Conservation (phyloP, 768 basidiomycete genomes). For the Tubosaeta sp. region DNA sequence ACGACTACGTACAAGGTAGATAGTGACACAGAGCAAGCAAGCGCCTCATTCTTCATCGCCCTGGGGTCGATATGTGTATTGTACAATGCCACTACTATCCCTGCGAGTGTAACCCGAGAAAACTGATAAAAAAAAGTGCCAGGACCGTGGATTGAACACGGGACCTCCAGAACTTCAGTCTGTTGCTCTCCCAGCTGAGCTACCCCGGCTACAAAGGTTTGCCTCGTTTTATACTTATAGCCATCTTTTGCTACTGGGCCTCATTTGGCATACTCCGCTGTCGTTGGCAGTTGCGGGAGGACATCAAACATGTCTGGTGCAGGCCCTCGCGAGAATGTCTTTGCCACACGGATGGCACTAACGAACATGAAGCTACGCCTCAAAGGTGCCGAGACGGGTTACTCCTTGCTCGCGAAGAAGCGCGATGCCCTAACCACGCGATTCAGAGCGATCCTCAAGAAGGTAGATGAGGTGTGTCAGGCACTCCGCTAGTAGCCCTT, state of each 20-base stretch:
- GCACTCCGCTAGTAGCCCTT: neutral
- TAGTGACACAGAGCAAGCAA: slow-evolving; percentile 26
- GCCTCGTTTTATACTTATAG: neutral
- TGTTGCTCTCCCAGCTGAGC: slow-evolving; percentile 76
- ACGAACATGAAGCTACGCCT: slow-evolving; percentile 88
- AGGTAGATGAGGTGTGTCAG: slow-evolving; percentile 88
- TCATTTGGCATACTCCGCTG: neutral
- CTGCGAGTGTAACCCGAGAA: neutral
- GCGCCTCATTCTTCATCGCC: neutral
- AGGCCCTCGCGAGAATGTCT: slow-evolving; percentile 88
- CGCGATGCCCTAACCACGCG: slow-evolving; percentile 93
- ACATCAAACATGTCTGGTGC: slow-evolving; percentile 74
- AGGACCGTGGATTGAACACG: slow-evolving; percentile 77
- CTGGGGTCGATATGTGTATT: neutral
- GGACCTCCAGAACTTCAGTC: slow-evolving; percentile 79
- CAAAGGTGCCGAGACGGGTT: slow-evolving; percentile 92
- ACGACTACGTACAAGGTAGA: slow-evolving; percentile 85
- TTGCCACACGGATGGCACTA: slow-evolving; percentile 96
- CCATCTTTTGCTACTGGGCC: neutral
- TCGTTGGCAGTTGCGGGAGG: neutral
- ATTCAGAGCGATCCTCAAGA: slow-evolving; percentile 89
- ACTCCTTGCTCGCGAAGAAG: slow-evolving; percentile 95
- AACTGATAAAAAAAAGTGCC: slow-evolving; percentile 34
- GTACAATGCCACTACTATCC: neutral
- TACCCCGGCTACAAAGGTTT: slow-evolving; percentile 45